Conservation (phyloP, 495 filamentous ascomycete species). For the Aspergillus panamensis region DNA sequence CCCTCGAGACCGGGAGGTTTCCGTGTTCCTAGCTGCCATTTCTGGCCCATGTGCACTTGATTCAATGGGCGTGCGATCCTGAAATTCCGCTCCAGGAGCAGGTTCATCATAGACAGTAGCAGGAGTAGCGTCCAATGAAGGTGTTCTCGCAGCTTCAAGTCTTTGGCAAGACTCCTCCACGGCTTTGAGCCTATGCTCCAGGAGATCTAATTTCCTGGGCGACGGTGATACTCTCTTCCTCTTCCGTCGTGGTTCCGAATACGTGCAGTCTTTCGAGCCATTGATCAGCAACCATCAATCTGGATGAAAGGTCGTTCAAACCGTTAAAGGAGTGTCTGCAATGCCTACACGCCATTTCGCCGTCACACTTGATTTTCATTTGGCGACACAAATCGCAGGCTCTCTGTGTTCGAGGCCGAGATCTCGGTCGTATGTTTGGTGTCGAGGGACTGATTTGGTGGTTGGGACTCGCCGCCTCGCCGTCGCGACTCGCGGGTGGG, state of each 20-base stretch:
- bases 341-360: slow-evolving; percentile 7
- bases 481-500: too few species aligned
- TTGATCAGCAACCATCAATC: neutral
- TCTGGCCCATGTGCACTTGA: neutral
- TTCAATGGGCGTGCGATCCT: neutral
- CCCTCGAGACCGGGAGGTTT: neutral
- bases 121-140: neutral
- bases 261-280: slow-evolving; percentile 8
- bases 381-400: slow-evolving; percentile 16
- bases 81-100: neutral
- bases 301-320: neutral
- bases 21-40: too few species aligned
- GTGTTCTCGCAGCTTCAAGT: neutral
- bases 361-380: slow-evolving; percentile 19
- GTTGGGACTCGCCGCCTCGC: too few species aligned
- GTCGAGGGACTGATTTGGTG: neutral
- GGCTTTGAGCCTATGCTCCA: slow-evolving; percentile 13
- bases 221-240: slow-evolving; percentile 1
- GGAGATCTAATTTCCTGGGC: neutral
- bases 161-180: slow-evolving; percentile 12
- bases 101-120: neutral
- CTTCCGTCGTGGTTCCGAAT: slow-evolving; percentile 9
- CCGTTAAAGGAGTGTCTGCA: slow-evolving; percentile 12
- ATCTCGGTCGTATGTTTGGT: neutral
- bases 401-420: neutral